Conservation (phyloP, 1,284 basidiomycete genomes). For the Agroathelia rolfsii region DNA sequence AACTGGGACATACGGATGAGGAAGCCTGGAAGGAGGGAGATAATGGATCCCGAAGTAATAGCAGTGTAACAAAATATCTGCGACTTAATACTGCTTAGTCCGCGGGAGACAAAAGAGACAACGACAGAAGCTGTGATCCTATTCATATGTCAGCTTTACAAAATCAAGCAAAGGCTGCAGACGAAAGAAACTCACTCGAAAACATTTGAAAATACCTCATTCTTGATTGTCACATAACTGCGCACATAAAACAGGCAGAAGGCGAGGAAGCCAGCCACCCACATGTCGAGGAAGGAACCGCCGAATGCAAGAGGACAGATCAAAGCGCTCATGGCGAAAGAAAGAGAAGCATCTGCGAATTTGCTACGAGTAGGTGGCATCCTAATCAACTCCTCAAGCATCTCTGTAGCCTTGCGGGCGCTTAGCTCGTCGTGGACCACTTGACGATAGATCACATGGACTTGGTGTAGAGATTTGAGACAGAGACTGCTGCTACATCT, state of each 20-base stretch:
- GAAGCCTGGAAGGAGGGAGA: slow-evolving; percentile 76
- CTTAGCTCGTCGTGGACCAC: slow-evolving; percentile 83
- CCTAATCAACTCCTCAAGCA: no score
- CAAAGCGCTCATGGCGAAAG: slow-evolving; percentile 60
- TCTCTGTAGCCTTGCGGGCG: slow-evolving; percentile 54
- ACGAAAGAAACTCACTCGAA: slow-evolving; percentile 62
- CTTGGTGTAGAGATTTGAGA: slow-evolving; percentile 67
- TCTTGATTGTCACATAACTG: slow-evolving; percentile 61
- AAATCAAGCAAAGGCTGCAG: slow-evolving; percentile 2
- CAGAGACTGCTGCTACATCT: slow-evolving; percentile 66
- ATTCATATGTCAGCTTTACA: slow-evolving; percentile 12
- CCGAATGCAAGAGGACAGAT: slow-evolving; percentile 81
- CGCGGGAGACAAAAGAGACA: slow-evolving; percentile 73
- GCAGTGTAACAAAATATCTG: slow-evolving; percentile 82
- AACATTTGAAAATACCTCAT: slow-evolving; percentile 74
- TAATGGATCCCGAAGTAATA: slow-evolving; percentile 75
- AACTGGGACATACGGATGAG: slow-evolving; percentile 52
- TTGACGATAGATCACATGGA: slow-evolving; percentile 65
- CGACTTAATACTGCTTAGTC: slow-evolving; percentile 62
- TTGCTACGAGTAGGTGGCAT: slow-evolving; percentile 38
- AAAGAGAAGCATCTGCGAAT: slow-evolving; percentile 55
- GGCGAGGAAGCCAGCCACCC: slow-evolving; percentile 62
- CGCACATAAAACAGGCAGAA: slow-evolving; percentile 61
- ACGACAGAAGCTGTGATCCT: slow-evolving; percentile 78
- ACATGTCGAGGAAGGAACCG: slow-evolving; percentile 77